Base-by-base conservation (phyloP, 2,329 filamentous ascomycete species). In the Beauveria brongniartii region DNA sequence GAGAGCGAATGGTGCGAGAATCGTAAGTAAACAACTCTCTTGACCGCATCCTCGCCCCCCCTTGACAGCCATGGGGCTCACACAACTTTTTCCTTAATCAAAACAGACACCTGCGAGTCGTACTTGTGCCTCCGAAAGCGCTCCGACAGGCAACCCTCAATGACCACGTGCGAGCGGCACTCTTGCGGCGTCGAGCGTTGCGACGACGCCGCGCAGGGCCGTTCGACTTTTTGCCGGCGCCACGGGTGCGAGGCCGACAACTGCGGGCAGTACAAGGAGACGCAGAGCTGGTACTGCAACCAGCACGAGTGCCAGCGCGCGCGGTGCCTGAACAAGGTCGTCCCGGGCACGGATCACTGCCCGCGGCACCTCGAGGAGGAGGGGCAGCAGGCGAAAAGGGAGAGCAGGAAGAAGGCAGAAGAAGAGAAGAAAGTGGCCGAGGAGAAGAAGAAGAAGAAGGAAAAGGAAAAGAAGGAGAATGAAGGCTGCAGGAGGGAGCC, bases 161-260 rank as follows among this genome's bases (percentile, higher is more conserved):
- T 60, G 50, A 34, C 20, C 20, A 54, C 57, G 41, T 60, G 57
- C 28, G 57, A 54, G 50, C 57, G 30, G 9, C 57, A 60, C 57
- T 34, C 57, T 10, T 60, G 57, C 41, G 41, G 28, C 41, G 50
- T 60, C n/a, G 57, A 37, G 26, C 50, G 50, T 5, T 55, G 57
- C 50, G 57, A 60, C 51, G 20, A 9, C 16, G 8, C 58, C 8
- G 41, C 50, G 28, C 50, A n/a, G 28, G 26, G 41, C 50, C 41
- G 47, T 10, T 47, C 48, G 10, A 14, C 16, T 0, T 60, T 60
- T n/a, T 60, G 58, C 50, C 28, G 43, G 14, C 50, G 41, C 28
- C 58, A 60, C 43, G 50, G 50, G 14, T 60, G 58, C 58, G 58
- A 40, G 41, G 50, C 58, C 16, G 58, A 60, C 50, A 60, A 47